phyloP scores from a whole-genome alignment of 148 eudicot genomes.

The Rhododendron ferrugineum region DNA sequence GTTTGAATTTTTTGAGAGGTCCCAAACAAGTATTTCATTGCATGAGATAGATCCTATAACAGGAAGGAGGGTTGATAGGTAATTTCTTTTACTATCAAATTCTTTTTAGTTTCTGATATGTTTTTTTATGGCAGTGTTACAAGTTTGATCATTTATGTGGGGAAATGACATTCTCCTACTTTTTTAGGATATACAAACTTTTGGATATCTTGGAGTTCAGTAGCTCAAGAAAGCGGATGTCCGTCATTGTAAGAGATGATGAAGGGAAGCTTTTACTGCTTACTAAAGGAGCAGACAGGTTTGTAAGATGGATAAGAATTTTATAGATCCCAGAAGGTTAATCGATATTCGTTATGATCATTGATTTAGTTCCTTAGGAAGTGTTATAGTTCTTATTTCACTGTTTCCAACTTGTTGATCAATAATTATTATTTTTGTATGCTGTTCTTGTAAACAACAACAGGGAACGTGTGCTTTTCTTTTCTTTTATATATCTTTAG shows the following conservation, averaged over 20 bases:
- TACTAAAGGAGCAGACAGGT: conserved; percentile 77
- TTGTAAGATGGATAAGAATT: conserved; percentile 9
- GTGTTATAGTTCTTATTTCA: background rate
- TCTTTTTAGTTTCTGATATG: background rate
- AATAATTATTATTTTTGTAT: background rate
- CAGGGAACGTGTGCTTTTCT: background rate
- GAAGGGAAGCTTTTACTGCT: conserved; percentile 47
- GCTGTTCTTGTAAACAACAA: background rate
- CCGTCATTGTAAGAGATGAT: conserved; percentile 44
- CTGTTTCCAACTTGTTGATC: background rate
- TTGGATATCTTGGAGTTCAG: conserved; percentile 54
- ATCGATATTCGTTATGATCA: background rate
- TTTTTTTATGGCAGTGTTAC: background rate
- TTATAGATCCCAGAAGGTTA: background rate
- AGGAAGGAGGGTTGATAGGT: conserved; percentile 41
- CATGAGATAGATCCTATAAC: conserved; percentile 46
- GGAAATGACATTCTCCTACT: background rate
- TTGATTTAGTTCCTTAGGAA: background rate
- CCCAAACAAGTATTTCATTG: conserved; percentile 41
- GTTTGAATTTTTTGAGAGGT: conserved; percentile 54
- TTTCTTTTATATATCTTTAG: background rate
- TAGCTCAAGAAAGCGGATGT: conserved; percentile 72
- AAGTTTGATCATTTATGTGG: background rate
- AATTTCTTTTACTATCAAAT: background rate
- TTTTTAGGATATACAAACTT: conserved; percentile 37